Base-by-base conservation (phyloP, 2,329 filamentous ascomycete species). In the Colletotrichum eremochloae region DNA sequence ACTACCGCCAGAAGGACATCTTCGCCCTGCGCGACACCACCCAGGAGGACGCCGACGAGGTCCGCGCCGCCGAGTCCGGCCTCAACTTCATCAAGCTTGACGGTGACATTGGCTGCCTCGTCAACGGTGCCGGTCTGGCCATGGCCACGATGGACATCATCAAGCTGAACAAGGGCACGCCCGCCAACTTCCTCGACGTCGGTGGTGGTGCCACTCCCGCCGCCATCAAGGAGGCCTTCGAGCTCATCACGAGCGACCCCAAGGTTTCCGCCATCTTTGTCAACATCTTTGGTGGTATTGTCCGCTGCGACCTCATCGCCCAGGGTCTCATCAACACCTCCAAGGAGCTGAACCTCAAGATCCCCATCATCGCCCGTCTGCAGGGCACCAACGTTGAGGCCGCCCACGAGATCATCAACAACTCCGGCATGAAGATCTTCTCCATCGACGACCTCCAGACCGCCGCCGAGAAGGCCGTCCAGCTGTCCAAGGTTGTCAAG, bases 141-240 rank as follows among this genome's bases (percentile, higher is more conserved):
- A 99, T 99, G 96, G 96, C 96, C 75, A 99, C 96, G 83, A 99
- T 99, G 96, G 96, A 99, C 85, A 98, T 99, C 84, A 99, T 99
- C 90, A 98, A 99, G 91, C 91, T 99, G 75, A 99, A 98, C 86
- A 96, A 96, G 78, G 96, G 96, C 75, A 88, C 91, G 81, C 96
- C 96, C 75, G 96, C 96, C 79, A 99, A 99, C 91, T 99, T 99
- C 92, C 89, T 99, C 78, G 96, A 99, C 83, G 96, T 99, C 78
- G 96, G 96, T 81, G 96, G 96, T 83, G 96, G 96, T 88, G 96
- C 96, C 77, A 99, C 96, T 73, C 95, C 96, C 44, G 93, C 95
- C 77, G 96, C 96, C 79, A 99, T 99, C 86, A 94, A 95, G 88
- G 93, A 96, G 85, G 96, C 96, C 77, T 99, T 99, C 82, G 95